A percentile compares a stretch with the other conserved stretches of the same genome.
phyloP scores from a whole-genome alignment of 2,329 filamentous ascomycete genomes.

The Onygenales sp. region DNA sequence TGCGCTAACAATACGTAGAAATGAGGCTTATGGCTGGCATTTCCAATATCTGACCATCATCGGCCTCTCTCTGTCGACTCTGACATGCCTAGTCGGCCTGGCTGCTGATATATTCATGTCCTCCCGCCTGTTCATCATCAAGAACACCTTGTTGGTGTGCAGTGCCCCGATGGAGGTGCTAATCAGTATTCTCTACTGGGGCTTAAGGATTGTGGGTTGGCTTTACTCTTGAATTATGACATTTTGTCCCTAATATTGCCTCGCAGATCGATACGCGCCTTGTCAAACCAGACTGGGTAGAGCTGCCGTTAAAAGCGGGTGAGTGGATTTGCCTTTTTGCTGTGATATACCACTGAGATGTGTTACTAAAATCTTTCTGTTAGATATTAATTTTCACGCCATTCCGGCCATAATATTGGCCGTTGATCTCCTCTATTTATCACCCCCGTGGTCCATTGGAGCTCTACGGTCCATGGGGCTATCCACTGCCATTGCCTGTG shows the following conservation, averaged over 20 bases:
- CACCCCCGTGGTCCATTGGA: slow-evolving; percentile 51
- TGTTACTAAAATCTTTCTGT: not conserved
- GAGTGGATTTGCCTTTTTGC: slow-evolving; percentile 6
- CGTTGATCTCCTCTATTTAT: slow-evolving; percentile 48
- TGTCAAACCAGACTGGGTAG: slow-evolving; percentile 38
- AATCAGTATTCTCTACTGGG: slow-evolving; percentile 54
- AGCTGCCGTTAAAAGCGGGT: slow-evolving; percentile 30
- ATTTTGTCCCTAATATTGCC: not conserved
- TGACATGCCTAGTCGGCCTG: slow-evolving; percentile 45
- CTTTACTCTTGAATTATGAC: not conserved
- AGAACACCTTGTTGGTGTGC: slow-evolving; percentile 49
- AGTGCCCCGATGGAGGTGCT: slow-evolving; percentile 52
- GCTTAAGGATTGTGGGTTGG: slow-evolving; percentile 39
- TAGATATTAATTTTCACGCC: slow-evolving; percentile 40
- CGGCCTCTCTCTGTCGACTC: slow-evolving; percentile 46
- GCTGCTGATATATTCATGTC: slow-evolving; percentile 48
- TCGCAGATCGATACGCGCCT: slow-evolving; percentile 36
- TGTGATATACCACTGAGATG: not conserved
- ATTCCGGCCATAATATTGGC: slow-evolving; percentile 45
- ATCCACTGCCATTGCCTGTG: slow-evolving; percentile 43
- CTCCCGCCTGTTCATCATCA: slow-evolving; percentile 42
- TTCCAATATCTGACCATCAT: slow-evolving; percentile 57
- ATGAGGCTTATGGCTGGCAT: slow-evolving; percentile 55
- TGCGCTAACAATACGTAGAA: not conserved
- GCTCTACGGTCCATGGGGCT: slow-evolving; percentile 41